Evolutionary conservation across 2,329 filamentous ascomycete genomes (phyloP), one percentile per base, ranked within the genome.

Genomic region (Trichophyton simii): DNA sequence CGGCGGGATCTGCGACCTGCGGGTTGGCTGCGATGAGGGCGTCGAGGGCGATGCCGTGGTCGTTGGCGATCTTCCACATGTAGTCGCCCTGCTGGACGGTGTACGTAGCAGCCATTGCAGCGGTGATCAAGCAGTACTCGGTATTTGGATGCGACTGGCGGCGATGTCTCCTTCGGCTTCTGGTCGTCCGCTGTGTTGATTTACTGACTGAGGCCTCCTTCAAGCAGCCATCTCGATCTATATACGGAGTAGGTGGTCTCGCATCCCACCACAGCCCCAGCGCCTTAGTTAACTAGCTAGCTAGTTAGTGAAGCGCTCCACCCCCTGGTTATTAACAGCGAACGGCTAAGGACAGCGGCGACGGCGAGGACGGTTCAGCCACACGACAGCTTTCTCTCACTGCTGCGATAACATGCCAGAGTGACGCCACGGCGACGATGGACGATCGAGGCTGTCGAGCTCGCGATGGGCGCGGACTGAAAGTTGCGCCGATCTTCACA

Each of bases 41-140:
- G 36, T 64, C 63, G 13, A 66, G 62, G 2, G 65, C 48, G 42
- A 66, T 25, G 55, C 74, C 72, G 18, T 70, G 66, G 0, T 67
- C 66, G 22, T 74, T 70, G 3, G 68, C 66, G 15, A 77, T 74
- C 2, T 73, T 75, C 65, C 65, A 65, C 62, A 65, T 62, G n/a
- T 62, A 62, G 58, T 66, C 65, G 41, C 65, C 65, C 44, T 48
- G 28, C 18, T 57, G 57, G 42, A 66, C 61, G 13, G 60, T 64
- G 55, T 64, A 63, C n/a, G 50, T 36, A 36, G 50, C 22, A 36
- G 50, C 22, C n/a, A 61, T 63, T 34, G 50, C 28, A 15, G 28
- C 18, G 34, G 18, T 50, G 34, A 25, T 11, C 15, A 20, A 13
- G 5, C 18, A 50, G 58, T 34, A 1, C 1, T 55, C 13, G 5